These are phyloP conservation scores for Boletus reticulatus DNA, from an alignment of 768 basidiomycete genomes.

Conservation along the genomic window DNA sequence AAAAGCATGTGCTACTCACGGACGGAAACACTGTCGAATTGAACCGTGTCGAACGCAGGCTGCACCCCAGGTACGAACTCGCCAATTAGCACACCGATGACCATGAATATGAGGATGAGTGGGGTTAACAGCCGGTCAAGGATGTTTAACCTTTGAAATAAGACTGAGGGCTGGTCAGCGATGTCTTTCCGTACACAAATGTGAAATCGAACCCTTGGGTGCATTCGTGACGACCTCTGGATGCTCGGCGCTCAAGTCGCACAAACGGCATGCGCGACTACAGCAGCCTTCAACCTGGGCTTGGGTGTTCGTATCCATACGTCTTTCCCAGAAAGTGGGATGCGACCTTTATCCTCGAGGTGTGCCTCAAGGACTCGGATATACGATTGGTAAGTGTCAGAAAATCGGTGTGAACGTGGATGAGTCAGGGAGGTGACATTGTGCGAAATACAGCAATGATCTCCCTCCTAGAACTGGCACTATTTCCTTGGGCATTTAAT, in stretches of 20 bases:
- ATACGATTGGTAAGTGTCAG: too few relatives aligned
- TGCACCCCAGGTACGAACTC: constrained; percentile 61
- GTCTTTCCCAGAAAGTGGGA: too few relatives aligned
- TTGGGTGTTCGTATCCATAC: not conserved
- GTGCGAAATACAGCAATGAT: too few relatives aligned
- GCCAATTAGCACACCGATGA: constrained; percentile 73
- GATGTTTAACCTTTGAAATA: constrained; percentile 44
- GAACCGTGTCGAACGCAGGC: constrained; percentile 57
- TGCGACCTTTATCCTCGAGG: too few relatives aligned
- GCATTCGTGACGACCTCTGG: not conserved
- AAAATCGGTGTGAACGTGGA: too few relatives aligned
- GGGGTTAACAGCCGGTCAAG: constrained; percentile 64
- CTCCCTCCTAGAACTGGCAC: too few relatives aligned
- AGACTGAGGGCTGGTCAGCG: constrained; percentile 19
- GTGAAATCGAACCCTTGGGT: constrained; percentile 4
- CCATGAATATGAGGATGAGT: constrained; percentile 69
- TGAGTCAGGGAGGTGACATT: too few relatives aligned
- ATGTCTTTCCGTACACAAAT: not conserved
- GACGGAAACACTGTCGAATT: constrained; percentile 69
- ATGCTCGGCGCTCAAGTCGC: not conserved
- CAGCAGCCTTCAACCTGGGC: not conserved
- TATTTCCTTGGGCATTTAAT: too few relatives aligned
- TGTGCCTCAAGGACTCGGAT: too few relatives aligned
- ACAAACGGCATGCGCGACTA: not conserved
- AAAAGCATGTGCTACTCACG: constrained; percentile 49